Base-by-base conservation (phyloP, 345 rosid species). In the Populus alba region DNA sequence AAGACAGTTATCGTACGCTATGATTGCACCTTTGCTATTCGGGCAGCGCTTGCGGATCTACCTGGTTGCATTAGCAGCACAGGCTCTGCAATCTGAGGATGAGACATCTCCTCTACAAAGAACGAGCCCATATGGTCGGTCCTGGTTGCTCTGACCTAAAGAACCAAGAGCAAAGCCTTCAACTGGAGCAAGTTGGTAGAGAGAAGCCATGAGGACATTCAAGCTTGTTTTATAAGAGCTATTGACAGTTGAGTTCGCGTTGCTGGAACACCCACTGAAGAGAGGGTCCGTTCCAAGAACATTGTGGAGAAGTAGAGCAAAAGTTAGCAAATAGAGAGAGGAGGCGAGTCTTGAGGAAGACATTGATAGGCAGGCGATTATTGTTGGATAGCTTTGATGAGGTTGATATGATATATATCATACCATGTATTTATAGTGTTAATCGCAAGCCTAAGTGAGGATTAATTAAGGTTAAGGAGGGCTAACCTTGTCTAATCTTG, bases 1-100 rank as follows among this genome's bases (percentile, higher is more conserved):
- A 33, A 90, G 79, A 77, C 98, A 93, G 62, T 88, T 59, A 39
- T 91, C 93, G 51, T 87, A 89, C 90, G 89, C 87, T 41, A 91
- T 81, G 67, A 87, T 74, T 5, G 88, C 91, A 2, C 80, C 87
- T 72, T 87, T 88, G 85, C 86, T 72, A 74, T 37, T 22, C 1
- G 93, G 92, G 80, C 94, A 91, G 38, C 72, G 79, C 68, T 63
- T 72, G 69, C 79, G 78, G 76, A 93, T 85, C 79, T 85, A 78
- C 1, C 85, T 68, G 66, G 84, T 80, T 5, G 92, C 92, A 0
- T 86, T 78, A 0, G 78, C 83, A 4, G 88, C 68, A 39, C 93
- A 91, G 29, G 89, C 62, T 55, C 79, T 77, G 81, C 96, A 93
- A 18, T 87, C 88, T 0, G 82, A 22, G 27, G 83, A 16, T 2